Evolutionary conservation across 164 flowering plant species (phyloP), one percentile per base, ranked within the genome.

Genomic region (Vitis cinerea): DNA sequence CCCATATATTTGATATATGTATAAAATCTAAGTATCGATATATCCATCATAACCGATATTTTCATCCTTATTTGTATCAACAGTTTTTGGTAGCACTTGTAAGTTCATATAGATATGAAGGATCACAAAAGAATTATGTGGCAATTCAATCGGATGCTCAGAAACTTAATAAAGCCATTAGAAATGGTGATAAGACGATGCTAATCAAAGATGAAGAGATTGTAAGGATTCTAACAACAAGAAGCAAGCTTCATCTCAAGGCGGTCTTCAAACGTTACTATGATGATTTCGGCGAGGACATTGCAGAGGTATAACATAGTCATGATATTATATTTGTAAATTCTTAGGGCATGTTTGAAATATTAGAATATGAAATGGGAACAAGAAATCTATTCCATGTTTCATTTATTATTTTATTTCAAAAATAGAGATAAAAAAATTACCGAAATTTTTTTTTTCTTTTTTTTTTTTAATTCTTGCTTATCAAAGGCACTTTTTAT

Each of bases 91-190:
- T 89, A 47, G 90, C 87, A 52, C 77, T 89, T 2, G 86, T 87
- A 70, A 91, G 97, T 62, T 77, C 97, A 2, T 91, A 89, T 50
- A 75, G 97, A 8, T 91, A 91, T 10, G 92, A 91, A 75, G 97
- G 97, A 31, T 61, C 85, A 44, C 62, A 66, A 53, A 77, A 86
- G 8, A 74, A 79, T 15, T 89, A 86, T 15, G 85, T 82, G 13
- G 53, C 56, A 12, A 90, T 86, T 37, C 89, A 91, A 74, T 75
- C 82, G 0, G 97, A 91, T 54, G 92, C 94, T 51, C 78, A 85
- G 69, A 63, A 30, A 31, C 72, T 91, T n/a, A 61, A 59, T 1
- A 15, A 73, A 15, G 83, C 84, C 54, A 65, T 90, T 27, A 84
- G 73, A 69, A 72, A 65, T 72, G 75, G 61, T 0, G 72, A 67